phyloP scores from a whole-genome alignment of 305 asterid species.

The Fraxinus floribunda region DNA sequence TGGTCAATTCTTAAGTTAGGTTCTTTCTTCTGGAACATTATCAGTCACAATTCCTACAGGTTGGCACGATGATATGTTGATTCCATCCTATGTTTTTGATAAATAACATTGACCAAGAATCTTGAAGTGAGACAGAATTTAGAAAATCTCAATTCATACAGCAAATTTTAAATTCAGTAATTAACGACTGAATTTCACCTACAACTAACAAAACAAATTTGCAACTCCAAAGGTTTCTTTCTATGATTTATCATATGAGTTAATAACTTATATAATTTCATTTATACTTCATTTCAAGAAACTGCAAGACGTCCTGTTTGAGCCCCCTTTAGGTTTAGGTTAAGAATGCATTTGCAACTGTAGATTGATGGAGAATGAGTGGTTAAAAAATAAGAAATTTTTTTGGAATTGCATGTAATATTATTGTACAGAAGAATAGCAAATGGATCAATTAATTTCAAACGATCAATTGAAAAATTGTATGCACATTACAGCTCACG shows the following conservation, averaged over 20 bases:
- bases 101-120: not conserved
- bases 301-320: not conserved
- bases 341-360: not conserved
- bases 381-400: no score
- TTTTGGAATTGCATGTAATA: not conserved
- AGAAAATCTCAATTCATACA: not conserved
- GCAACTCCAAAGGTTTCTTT: not conserved
- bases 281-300: not conserved
- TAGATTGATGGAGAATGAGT: not conserved
- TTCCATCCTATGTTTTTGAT: not conserved
- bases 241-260: not conserved
- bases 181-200: not conserved
- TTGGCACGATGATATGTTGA: not conserved
- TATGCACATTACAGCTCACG: not conserved
- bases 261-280: not conserved
- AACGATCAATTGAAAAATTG: not conserved
- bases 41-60: not conserved
- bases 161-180: not conserved
- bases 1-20: not conserved
- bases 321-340: not conserved
- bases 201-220: not conserved
- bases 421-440: not conserved
- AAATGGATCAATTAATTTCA: not conserved
- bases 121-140: not conserved
- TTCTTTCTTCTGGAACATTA: not conserved